Conservation (phyloP, 306 rosid genomes). For the Prunus armeniaca region DNA sequence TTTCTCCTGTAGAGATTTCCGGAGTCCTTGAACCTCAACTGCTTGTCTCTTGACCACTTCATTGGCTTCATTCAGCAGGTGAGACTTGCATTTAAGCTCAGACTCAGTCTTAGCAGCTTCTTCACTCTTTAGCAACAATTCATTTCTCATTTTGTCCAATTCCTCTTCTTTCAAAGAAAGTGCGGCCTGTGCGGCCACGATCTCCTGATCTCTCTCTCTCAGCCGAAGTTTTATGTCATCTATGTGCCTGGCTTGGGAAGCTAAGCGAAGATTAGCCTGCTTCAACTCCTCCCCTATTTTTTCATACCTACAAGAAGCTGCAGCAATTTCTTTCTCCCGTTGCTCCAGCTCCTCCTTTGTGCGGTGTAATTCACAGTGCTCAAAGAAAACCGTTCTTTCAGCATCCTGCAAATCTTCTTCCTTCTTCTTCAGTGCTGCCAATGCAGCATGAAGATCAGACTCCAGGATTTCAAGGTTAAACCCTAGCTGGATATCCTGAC, state of each 20-base stretch:
- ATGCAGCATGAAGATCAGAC: constrained; percentile 67
- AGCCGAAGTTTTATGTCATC: constrained; percentile 63
- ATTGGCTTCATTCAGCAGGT: constrained; percentile 68
- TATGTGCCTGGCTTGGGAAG: constrained; percentile 61
- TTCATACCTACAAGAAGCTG: constrained; percentile 51
- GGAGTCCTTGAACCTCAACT: constrained; percentile 56
- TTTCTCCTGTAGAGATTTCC: constrained; percentile 43
- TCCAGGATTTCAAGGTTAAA: constrained; percentile 60
- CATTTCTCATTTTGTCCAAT: constrained; percentile 49
- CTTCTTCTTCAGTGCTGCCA: constrained; percentile 59
- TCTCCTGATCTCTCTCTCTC: constrained; percentile 48
- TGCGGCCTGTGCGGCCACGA: constrained; percentile 31
- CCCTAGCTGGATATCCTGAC: constrained; percentile 41
- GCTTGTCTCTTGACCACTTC: constrained; percentile 67
- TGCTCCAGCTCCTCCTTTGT: constrained; percentile 71
- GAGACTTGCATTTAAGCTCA: constrained; percentile 58
- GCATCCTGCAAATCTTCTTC: constrained; percentile 78
- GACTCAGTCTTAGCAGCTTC: constrained; percentile 47
- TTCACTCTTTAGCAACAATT: constrained; percentile 50
- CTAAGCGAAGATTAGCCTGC: constrained; percentile 50
- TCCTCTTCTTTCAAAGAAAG: constrained; percentile 65
- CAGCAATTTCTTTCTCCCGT: constrained; percentile 62
- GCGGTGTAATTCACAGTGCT: constrained; percentile 47
- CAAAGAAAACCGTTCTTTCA: constrained; percentile 57
- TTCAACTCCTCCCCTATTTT: constrained; percentile 62